Evolutionary conservation across 75 land plant species (phyloP), one percentile per base, ranked within the genome.

Genomic region (Cupressus sempervirens): DNA sequence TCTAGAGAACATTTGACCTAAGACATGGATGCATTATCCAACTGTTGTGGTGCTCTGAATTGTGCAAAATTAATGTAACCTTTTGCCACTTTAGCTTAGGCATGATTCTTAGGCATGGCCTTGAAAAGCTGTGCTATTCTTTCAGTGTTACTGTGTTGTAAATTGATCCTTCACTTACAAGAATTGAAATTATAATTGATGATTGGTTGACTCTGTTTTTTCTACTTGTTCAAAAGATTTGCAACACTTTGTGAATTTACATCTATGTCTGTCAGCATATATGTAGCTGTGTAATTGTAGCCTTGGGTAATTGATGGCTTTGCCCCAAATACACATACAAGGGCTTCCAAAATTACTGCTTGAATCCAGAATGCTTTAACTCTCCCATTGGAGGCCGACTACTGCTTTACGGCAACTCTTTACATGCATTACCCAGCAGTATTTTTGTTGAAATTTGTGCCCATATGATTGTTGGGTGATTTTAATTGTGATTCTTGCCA

Each of bases 21-120:
- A 18, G 92, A 90, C 35, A 52, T 93, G 32, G 94, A 92, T 90
- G 95, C 81, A 26, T 88, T 53, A 88, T 93, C 81, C 95, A n/a
- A 83, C 93, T 84, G 92, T 91, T 3, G 92, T 95, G 38, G 80
- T 95, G 29, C 88, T 95, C 45, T 95, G 35, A 70, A 70, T 14
- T 70, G 30, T 29, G 34, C 30, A 30, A 79, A 79, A 45, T 43
- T 43, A 26, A 43, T 43, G 26, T 15, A 45, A 50, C 81, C 81
- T 43, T 43, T 45, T 45, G 45, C 45, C 26, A n/a, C 81, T 11
- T 79, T 7, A 43, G 10, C 46, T 79, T 79, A 79, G 43, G 29
- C 45, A 77, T 43, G 81, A 79, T 79, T 79, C 48, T 79, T 79
- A n/a, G n/a, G 81, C 46, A 79, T 79, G 13, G 81, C 29, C 81